Evolutionary conservation across 1,284 basidiomycete genomes (phyloP).

Genomic region (Ganoderma meredithae): DNA sequence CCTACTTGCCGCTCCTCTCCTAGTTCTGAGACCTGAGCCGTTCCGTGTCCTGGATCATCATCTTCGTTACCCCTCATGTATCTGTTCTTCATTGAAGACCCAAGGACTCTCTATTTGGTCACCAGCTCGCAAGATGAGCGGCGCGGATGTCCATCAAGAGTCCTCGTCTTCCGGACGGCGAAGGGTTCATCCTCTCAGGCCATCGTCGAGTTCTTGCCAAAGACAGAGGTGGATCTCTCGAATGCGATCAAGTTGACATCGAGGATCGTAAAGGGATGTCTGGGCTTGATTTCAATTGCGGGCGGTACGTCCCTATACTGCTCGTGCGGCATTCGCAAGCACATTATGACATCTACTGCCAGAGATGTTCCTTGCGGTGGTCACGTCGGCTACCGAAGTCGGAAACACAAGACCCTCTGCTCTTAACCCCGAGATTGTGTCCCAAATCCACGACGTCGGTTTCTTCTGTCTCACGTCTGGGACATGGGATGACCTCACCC

Average conservation of each 20-base stretch:
- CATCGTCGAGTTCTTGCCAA: constrained; percentile 84
- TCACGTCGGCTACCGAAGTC: constrained; percentile 78
- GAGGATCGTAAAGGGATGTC: constrained; percentile 79
- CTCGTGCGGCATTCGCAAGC: background rate
- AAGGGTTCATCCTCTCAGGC: constrained; percentile 65
- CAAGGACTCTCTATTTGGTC: constrained; percentile 74
- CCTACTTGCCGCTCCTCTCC: background rate
- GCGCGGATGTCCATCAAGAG: constrained; percentile 62
- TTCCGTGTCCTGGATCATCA: background rate
- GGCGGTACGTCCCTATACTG: constrained; percentile 54
- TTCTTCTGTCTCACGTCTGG: constrained; percentile 79
- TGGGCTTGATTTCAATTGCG: constrained; percentile 79
- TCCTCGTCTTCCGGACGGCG: constrained; percentile 74
- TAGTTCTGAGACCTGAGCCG: background rate
- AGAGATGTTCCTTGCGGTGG: constrained; percentile 85
- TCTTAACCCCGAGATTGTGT: constrained; percentile 64
- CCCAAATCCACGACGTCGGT: constrained; percentile 79
- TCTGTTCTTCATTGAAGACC: constrained; percentile 71
- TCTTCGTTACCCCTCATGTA: constrained; percentile 53
- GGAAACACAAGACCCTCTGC: constrained; percentile 79
- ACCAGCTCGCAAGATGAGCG: constrained; percentile 72
- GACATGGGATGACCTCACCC: constrained; percentile 72
- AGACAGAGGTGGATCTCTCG: constrained; percentile 73
- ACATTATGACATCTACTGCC: background rate
- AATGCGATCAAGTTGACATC: constrained; percentile 69